Percentiles rank a stretch among this genome's conserved stretches.
These are phyloP conservation scores for Cercospora sp. DNA, from an alignment of 2,329 filamentous ascomycete genomes.

Conservation along the genomic window DNA sequence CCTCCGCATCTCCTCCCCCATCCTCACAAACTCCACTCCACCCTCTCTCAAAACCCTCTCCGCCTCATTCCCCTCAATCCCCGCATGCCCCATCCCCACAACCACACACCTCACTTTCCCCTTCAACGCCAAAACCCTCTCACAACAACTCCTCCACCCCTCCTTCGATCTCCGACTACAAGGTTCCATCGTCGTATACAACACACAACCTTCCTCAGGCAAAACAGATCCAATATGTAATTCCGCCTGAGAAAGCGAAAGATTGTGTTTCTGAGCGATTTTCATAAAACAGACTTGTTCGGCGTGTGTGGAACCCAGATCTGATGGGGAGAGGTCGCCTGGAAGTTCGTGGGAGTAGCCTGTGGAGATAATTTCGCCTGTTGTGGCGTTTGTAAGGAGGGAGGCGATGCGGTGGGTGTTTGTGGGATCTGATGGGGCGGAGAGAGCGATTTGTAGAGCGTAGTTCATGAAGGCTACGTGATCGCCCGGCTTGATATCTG, in stretches of 20 bases:
- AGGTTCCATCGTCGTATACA: constrained; percentile 12
- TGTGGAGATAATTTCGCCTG: constrained; percentile 9
- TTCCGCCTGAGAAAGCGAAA: not conserved
- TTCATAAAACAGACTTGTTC: constrained; percentile 17
- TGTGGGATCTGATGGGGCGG: not conserved
- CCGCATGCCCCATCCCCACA: not conserved
- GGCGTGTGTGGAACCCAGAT: constrained; percentile 12
- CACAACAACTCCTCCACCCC: constrained; percentile 1
- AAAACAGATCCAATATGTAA: not conserved
- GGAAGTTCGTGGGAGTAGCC: constrained; percentile 5
- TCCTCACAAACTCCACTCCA: not conserved
- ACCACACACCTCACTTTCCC: not conserved
- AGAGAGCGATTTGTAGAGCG: not conserved
- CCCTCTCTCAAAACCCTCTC: not conserved
- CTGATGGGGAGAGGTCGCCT: not conserved
- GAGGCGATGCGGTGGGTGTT: constrained; percentile 8
- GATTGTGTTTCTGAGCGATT: not conserved
- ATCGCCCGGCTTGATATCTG: not conserved
- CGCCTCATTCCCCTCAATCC: not conserved
- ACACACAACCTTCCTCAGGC: not conserved
- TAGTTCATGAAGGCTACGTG: constrained; percentile 8
- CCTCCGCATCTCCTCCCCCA: not conserved
- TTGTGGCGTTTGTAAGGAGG: not conserved
- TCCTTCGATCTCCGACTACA: not conserved
- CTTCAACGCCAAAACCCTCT: constrained; percentile 1